Evolutionary conservation across 2,329 filamentous ascomycete genomes (phyloP).

Genomic region (Hymenoscyphus repandus): DNA sequence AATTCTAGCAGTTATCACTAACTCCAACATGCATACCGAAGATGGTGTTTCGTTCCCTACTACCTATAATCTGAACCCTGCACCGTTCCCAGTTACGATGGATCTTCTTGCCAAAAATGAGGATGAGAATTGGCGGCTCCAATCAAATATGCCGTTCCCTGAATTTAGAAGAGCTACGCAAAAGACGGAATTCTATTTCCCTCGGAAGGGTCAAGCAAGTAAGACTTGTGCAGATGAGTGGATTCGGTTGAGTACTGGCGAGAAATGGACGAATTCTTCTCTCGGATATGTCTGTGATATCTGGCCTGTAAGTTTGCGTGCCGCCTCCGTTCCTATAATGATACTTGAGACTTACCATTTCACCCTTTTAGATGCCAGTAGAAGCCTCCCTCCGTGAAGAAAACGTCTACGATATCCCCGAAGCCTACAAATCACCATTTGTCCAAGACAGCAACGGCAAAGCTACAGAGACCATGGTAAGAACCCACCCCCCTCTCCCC

Average conservation of each 20-base stretch:
- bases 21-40: slow-evolving; percentile 56
- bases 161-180: slow-evolving; percentile 32
- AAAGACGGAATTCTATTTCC: slow-evolving; percentile 48
- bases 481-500: not conserved
- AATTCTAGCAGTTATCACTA: slow-evolving; percentile 59
- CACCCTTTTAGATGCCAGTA: slow-evolving; percentile 42
- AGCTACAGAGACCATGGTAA: not conserved
- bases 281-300: slow-evolving; percentile 65
- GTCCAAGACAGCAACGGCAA: slow-evolving; percentile 4
- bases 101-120: slow-evolving; percentile 36
- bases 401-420: slow-evolving; percentile 19
- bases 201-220: slow-evolving; percentile 38
- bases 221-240: slow-evolving; percentile 55
- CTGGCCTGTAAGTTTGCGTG: slow-evolving; percentile 39
- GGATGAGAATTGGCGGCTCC: slow-evolving; percentile 42
- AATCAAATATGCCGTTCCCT: slow-evolving; percentile 23
- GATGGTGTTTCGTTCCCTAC: slow-evolving; percentile 51
- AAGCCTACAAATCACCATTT: slow-evolving; percentile 12
- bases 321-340: too few species aligned
- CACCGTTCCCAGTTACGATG: slow-evolving; percentile 35
- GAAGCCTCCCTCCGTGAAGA: slow-evolving; percentile 41
- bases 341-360: too few species aligned
- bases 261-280: slow-evolving; percentile 57
- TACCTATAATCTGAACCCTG: slow-evolving; percentile 42
- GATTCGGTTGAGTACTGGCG: slow-evolving; percentile 55